Base-by-base conservation (phyloP, 306 rosid genomes). In the Ochetophila trinervis region DNA sequence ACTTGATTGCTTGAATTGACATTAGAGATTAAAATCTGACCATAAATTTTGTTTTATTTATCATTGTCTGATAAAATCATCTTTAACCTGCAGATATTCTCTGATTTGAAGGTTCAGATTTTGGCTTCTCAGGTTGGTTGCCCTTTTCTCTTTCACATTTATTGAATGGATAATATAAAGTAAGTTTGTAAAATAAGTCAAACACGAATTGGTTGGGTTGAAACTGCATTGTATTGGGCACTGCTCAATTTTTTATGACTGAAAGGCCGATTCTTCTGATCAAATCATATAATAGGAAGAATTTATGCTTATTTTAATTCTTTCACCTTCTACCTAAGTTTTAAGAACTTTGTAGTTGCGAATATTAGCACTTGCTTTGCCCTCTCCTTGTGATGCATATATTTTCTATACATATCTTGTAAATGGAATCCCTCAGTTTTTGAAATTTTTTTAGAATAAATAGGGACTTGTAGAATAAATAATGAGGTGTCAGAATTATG, bases 71-170 rank as follows among this genome's bases (percentile, higher is more conserved):
- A 53, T 18, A 60, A 58, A 49, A 8, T 35, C 48, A 40, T 30
- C 53, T 59, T 60, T 54, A 57, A 53, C 62, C 21, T 74, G 80
- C 88, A 83, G 88, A 67, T 80, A 17, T 83, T 83, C 77, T 53
- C 88, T 17, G 85, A 83, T 77, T 74, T 83, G 83, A 83, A 83
- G 67, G 79, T 66, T 15, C 76, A 78, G 65, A 83, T 83, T 58
- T 40, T 83, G 78, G 80, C 85, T 60, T 80, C 85, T 13, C 88
- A 83, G 88, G 88, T 76, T 32, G 74, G 83, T 68, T 50, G 32
- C 34, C 2, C n/a, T 60, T 32, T 64, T 12, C 64, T 62, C 44
- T 21, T 24, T 20, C 47, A 56, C 17, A 15, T 49, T 18, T 18
- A n/a, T 50, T 50, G 54, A 50, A 18, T 17, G 21, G 19, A 40